These are phyloP conservation scores for Penicillium sp. DNA, from an alignment of 2,329 filamentous ascomycete species.

Conservation along the genomic window DNA sequence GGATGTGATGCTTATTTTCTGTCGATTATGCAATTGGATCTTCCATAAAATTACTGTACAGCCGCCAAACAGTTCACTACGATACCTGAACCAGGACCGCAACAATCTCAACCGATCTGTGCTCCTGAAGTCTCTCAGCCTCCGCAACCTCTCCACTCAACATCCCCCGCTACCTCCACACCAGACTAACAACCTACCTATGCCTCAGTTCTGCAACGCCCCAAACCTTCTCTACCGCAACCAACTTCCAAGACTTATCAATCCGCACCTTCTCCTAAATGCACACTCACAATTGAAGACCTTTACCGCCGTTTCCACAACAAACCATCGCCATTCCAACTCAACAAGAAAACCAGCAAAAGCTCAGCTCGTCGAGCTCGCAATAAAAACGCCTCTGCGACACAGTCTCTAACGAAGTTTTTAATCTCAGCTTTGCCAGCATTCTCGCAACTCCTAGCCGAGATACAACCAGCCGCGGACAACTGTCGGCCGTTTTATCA, in stretches of 20 bases:
- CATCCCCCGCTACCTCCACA: background rate
- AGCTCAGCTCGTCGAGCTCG: conserved; percentile 8
- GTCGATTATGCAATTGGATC: no score
- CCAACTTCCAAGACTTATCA: conserved; percentile 2
- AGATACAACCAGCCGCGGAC: conserved; percentile 20
- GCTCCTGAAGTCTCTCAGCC: background rate
- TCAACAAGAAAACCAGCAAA: conserved; percentile 13
- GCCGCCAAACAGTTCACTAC: background rate
- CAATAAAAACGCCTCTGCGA: conserved; percentile 11
- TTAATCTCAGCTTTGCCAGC: conserved; percentile 15
- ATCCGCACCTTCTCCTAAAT: background rate
- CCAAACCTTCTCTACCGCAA: conserved; percentile 3
- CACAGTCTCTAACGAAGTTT: conserved; percentile 18
- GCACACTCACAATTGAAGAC: conserved; percentile 18
- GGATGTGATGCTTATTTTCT: no score
- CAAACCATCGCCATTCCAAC: conserved; percentile 19
- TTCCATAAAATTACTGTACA: no score
- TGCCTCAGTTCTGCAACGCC: conserved; percentile 11
- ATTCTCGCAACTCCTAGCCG: conserved; percentile 17
- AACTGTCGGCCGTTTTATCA: conserved; percentile 10
- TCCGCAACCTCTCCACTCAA: conserved; percentile 3
- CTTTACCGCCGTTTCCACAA: conserved; percentile 19
- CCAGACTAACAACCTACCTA: conserved; percentile 13
- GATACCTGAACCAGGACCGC: conserved; percentile 7
- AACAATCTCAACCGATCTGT: background rate